Base-by-base conservation (phyloP, 2,329 filamentous ascomycete genomes). In the Ploettnerulaceae sp. region DNA sequence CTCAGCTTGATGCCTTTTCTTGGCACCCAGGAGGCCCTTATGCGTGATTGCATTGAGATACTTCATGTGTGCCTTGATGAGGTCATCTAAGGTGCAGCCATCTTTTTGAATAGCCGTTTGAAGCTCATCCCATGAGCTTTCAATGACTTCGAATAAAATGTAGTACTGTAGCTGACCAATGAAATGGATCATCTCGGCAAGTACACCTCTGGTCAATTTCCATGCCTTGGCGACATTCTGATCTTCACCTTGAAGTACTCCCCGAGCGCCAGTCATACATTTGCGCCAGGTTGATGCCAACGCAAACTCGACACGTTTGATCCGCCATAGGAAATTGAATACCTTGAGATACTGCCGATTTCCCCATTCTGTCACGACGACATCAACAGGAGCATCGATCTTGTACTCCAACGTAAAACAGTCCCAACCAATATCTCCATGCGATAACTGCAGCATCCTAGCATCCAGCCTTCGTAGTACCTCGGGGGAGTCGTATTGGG, bases 361-460 rank as follows among this genome's bases (percentile, higher is more conserved):
- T 35, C 89, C 90, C 80, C 90, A 96, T 32, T 94, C 89, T 0
- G 91, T 97, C 29, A 98, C 89, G 37, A 98, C 90, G 21, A 98
- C 93, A 64, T 98, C 93, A 18, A 96, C 87, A 0, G 93, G 93
- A 2, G 91, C 86, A 64, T 95, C 90, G 57, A 98, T 93, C 66
- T 97, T 96, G 70, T 98, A 98, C 65, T 98, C 94, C 7, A 98
- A 79, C 0, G 93, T 98, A 68, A 98, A 98, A 63, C 94, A 95
- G 63, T 98, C 93, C 93, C 93, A 98, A 39, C 93, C 93, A 43
- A 96, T 97, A 60, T 98, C 93, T 41, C 93, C 93, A 59, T 96
- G 90, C 7, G 86, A 94, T 5, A 97, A 77, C 68, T 97, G 91
- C 31, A 98, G 76, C 91, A 98, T 97, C 52, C 94, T 86, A n/a